Base-by-base conservation (phyloP, 768 basidiomycete genomes). In the Hemileccinum rubropunctum region DNA sequence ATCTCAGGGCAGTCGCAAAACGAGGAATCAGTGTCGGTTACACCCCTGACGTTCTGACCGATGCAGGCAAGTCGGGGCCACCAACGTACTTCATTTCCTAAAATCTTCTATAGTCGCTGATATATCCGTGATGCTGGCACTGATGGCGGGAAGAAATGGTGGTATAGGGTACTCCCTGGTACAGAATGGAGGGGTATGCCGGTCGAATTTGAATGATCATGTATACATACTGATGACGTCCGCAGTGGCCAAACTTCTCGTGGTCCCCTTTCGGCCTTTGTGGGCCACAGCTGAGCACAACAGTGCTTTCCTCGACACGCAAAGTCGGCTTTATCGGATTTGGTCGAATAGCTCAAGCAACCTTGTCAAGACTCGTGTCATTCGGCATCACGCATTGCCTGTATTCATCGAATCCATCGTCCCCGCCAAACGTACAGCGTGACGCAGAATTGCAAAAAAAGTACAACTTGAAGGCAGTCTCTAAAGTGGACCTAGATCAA, bases 301-400 rank as follows among this genome's bases (percentile, higher is more conserved):
- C 77, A 1, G 49, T 61, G 2, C 58, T 73, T 14, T 72, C 78
- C 7, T 76, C 76, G 3, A 76, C 64, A 8, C 82, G 85, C 37
- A 95, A 85, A 1, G 81, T 85, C 2, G 94, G 92, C 1, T 97
- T 98, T 72, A 75, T 98, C 28, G 97, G 97, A 12, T 98, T 98
- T 58, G 95, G 95, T 6, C 83, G 95, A 21, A 98, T 98, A 58
- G 83, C 93, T 0, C 91, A 94, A 59, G 86, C 86, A 18, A 88
- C 87, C 0, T 78, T 95, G 36, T 68, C 77, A 2, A 83, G 95
- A 3, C 79, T 98, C 33, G 70, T 88, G 10, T 82, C 89, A 1
- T 98, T 98, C 63, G 92, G 88, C 21, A 76, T 91, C 60, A 86
- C 82, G 0, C 73, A 81, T 57, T 84, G 83, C 55, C 55, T 95